These are phyloP conservation scores for Saturnispora dispora DNA, from an alignment of 805 yeast genomes.

Conservation along the genomic window DNA sequence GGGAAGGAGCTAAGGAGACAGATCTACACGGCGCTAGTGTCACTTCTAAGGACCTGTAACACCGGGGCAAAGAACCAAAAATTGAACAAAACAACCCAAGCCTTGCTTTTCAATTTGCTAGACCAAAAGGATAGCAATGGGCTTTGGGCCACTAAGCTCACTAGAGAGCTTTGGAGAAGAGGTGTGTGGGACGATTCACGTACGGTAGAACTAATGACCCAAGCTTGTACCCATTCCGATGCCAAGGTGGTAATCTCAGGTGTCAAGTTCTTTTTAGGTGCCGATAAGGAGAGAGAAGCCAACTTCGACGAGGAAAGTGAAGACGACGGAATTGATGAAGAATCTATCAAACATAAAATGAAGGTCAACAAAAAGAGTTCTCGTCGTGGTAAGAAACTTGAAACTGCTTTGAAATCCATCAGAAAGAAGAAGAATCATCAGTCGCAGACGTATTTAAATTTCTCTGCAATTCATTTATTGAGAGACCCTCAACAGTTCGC, in stretches of 20 bases:
- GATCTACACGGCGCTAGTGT: conserved; percentile 69
- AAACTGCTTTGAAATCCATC: conserved; percentile 56
- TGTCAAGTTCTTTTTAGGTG: conserved; percentile 84
- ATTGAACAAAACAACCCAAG: conserved; percentile 84
- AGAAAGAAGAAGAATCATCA: conserved; percentile 52
- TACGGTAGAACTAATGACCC: conserved; percentile 96
- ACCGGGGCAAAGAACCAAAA: conserved; percentile 86
- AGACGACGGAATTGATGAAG: conserved; percentile 57
- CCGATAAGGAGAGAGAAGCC: conserved; percentile 88
- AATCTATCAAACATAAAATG: conserved; percentile 68
- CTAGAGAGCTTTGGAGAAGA: conserved; percentile 94
- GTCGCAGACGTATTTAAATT: conserved; percentile 67
- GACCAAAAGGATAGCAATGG: conserved; percentile 75
- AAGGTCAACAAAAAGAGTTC: conserved; percentile 74
- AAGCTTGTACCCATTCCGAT: conserved; percentile 85
- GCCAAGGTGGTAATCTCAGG: conserved; percentile 84
- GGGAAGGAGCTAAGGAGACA: conserved; percentile 79
- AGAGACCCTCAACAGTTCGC: conserved; percentile 99
- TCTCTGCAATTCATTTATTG: conserved; percentile 87
- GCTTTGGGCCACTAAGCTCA: conserved; percentile 90
- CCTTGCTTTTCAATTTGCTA: conserved; percentile 75
- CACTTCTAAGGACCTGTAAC: conserved; percentile 73
- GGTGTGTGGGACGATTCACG: conserved; percentile 98
- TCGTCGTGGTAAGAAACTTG: conserved; percentile 74
- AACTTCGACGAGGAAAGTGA: conserved; percentile 66